A percentile compares a stretch with the other conserved stretches of the same genome.
Evolutionary conservation across 148 eudicot genomes (phyloP).

Genomic region (Pouteria glomerata): DNA sequence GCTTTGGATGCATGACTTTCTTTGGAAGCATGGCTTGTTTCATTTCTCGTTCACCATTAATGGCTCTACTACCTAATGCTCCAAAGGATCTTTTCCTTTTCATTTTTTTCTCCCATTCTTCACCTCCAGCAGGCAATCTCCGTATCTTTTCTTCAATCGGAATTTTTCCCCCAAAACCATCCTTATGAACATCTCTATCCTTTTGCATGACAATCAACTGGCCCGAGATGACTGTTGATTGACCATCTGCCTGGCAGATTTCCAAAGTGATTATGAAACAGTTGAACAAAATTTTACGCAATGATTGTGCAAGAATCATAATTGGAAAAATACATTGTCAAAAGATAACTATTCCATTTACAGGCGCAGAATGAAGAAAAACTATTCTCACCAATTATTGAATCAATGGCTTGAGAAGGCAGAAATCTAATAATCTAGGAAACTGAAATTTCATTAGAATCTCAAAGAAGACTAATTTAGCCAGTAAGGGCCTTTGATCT

Average conservation of each 20-base stretch:
- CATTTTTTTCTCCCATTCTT: constrained; percentile 48
- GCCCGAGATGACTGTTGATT: constrained; percentile 25
- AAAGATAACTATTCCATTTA: background rate
- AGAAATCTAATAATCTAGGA: background rate
- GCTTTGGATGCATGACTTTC: constrained; percentile 30
- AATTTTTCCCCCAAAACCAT: constrained; percentile 21
- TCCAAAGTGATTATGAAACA: background rate
- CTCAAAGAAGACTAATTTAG: too few relatives aligned
- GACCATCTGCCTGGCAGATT: constrained; percentile 30
- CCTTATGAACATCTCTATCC: constrained; percentile 22
- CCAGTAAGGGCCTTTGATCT: too few relatives aligned
- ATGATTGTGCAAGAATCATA: background rate
- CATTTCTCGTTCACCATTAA: constrained; percentile 21
- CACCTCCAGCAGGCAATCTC: constrained; percentile 42
- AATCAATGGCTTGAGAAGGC: background rate
- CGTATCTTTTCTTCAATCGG: constrained; percentile 43
- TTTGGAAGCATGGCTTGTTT: constrained; percentile 31
- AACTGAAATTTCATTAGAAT: too few relatives aligned
- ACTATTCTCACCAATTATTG: background rate
- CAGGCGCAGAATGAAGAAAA: background rate
- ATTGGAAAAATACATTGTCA: background rate
- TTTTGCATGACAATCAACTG: constrained; percentile 30
- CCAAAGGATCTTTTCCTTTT: constrained; percentile 53
- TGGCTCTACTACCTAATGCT: constrained; percentile 22
- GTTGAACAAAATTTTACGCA: background rate